Evolutionary conservation across 495 filamentous ascomycete genomes (phyloP).

Genomic region (Hypoxylon trugodes): DNA sequence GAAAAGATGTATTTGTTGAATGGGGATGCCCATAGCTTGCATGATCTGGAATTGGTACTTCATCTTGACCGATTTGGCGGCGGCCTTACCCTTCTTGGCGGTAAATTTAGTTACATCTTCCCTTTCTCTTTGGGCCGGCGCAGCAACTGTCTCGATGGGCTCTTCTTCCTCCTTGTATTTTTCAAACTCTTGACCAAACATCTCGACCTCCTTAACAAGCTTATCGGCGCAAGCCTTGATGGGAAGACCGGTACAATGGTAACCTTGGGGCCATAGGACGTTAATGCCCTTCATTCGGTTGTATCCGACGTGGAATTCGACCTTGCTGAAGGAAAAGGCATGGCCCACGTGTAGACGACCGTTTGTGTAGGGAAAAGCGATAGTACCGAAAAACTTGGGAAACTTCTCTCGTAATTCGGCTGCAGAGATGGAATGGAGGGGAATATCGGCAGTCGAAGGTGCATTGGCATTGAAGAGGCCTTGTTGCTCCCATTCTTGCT

Average conservation of each 20-base stretch:
- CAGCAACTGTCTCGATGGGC: conserved; percentile 31
- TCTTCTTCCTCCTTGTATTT: conserved; percentile 70
- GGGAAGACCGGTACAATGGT: conserved; percentile 96
- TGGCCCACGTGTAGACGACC: conserved; percentile 93
- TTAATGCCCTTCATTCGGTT: conserved; percentile 90
- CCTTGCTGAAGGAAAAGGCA: conserved; percentile 86
- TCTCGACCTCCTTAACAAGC: conserved; percentile 83
- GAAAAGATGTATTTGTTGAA: conserved; percentile 89
- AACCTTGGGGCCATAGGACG: conserved; percentile 87
- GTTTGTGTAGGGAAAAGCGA: conserved; percentile 98
- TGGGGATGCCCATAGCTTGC: conserved; percentile 82
- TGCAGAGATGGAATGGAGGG: conserved; percentile 71
- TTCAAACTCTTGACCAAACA: conserved; percentile 90
- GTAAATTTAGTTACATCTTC: conserved; percentile 91
- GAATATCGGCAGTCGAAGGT: conserved; percentile 76
- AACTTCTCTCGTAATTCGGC: conserved; percentile 76
- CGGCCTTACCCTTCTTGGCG: conserved; percentile 93
- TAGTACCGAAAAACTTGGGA: conserved; percentile 92
- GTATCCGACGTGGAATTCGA: conserved; percentile 87
- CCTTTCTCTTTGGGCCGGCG: conserved; percentile 43
- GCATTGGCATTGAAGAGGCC: conserved; percentile 86
- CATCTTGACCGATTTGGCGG: conserved; percentile 87
- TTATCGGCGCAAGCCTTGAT: conserved; percentile 99
- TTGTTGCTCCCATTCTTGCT: conserved; percentile 81
- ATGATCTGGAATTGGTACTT: conserved; percentile 66